Conservation (phyloP, 371 early-diverging fungal species). For the Mucor lusitanicus region DNA sequence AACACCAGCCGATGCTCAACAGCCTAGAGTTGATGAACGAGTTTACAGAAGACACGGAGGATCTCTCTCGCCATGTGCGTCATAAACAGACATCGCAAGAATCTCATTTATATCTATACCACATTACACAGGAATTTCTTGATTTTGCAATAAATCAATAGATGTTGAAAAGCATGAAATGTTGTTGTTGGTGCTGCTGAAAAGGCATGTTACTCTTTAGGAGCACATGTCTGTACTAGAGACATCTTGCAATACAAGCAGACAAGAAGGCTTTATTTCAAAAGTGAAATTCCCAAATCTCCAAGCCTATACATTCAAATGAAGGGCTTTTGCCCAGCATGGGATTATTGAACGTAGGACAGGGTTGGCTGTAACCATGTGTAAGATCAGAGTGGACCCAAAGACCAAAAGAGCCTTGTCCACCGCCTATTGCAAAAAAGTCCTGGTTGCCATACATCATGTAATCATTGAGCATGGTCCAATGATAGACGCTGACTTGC, state of each 20-base stretch:
- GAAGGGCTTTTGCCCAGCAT: constrained; percentile 12
- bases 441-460: constrained; percentile 33
- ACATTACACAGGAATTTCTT: constrained; percentile 10
- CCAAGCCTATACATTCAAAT: constrained; percentile 39
- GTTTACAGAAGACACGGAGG: constrained; percentile 6
- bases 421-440: constrained; percentile 37
- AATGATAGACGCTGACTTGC: constrained; percentile 23
- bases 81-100: not conserved
- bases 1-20: not conserved
- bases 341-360: constrained; percentile 41
- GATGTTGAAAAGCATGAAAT: no score
- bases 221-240: no score
- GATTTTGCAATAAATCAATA: not conserved
- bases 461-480: constrained; percentile 39
- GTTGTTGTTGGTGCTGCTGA: no score
- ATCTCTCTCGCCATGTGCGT: not conserved
- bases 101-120: not conserved
- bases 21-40: not conserved
- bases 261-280: constrained; percentile 5
- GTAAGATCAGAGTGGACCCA: constrained; percentile 40
- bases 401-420: constrained; percentile 38
- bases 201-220: no score
- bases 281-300: constrained; percentile 41
- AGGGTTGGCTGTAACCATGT: constrained; percentile 41
- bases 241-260: no score